A percentile compares a stretch with the other conserved stretches of the same genome.
Evolutionary conservation across 2,329 filamentous ascomycete genomes (phyloP).

Genomic region (Pseudogymnoascus sp.): DNA sequence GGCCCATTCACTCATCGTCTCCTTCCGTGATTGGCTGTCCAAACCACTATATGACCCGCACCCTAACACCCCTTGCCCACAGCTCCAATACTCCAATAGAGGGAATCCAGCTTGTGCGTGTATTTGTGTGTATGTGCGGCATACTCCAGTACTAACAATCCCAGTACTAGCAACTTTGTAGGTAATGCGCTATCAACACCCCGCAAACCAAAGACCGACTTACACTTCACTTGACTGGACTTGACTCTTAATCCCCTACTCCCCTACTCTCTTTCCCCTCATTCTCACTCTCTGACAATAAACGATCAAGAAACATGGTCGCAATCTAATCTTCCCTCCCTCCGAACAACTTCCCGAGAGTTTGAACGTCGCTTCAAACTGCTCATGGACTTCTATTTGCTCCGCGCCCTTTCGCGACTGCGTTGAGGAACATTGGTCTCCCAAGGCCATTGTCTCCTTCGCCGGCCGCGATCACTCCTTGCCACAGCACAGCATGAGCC

Average conservation of each 20-base stretch:
- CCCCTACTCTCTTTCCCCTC: neutral
- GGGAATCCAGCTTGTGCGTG: neutral
- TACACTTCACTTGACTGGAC: too few relatives aligned
- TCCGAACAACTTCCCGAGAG: neutral
- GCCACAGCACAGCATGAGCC: slow-evolving; percentile 39
- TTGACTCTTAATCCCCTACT: neutral
- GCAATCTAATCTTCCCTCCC: neutral
- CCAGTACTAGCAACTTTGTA: too few relatives aligned
- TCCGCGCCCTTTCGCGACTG: slow-evolving; percentile 50
- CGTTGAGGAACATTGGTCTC: slow-evolving; percentile 53
- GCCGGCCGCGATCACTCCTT: slow-evolving; percentile 30
- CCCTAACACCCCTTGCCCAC: neutral
- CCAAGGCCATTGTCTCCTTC: slow-evolving; percentile 40
- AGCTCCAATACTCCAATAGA: neutral
- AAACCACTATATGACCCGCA: neutral
- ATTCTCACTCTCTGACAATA: neutral
- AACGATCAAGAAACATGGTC: neutral
- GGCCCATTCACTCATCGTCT: neutral
- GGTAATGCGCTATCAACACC: neutral
- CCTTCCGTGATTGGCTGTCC: neutral
- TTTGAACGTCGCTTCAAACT: slow-evolving; percentile 1
- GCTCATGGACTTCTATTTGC: slow-evolving; percentile 47
- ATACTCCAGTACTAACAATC: neutral
- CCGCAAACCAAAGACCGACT: neutral
- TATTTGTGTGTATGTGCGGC: too few relatives aligned